Base-by-base conservation (phyloP, 352 stramenopile species). In the Phytopythium boreale region DNA sequence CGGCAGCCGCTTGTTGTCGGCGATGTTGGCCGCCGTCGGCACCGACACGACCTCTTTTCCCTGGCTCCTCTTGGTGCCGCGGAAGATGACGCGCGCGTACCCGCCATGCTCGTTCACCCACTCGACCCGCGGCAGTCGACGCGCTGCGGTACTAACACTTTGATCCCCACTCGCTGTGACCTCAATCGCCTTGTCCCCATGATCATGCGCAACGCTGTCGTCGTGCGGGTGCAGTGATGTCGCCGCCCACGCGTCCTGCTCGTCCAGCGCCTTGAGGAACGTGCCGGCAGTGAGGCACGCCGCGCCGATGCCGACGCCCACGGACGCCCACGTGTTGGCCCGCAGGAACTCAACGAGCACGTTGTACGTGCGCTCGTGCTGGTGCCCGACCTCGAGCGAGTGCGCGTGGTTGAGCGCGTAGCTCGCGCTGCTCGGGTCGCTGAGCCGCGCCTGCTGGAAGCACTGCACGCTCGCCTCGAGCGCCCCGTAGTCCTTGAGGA, bases 391-490 rank as follows among this genome's bases (percentile, higher is more conserved):
- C 50, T 92, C 85, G 19, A 92, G 58, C 8, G 70, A 74, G 65
- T 94, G 85, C 3, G 80, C 77, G 27, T 81, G 73, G 46, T 92
- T 92, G 22, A 94, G 69, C 11, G 72, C 85, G 58, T 91, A 92
- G 37, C 78, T 72, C 24, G 82, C 71, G 64, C 68, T 87, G n/a
- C 61, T 55, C 0, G 77, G 72, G 26, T 76, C 69, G 12, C 75
- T 67, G 5, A 53, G 19, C n/a, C 83, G 66, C 0, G 82, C 77
- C 26, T 79, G 71, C 31, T 83, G 70, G 60, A 90, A 92, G 64
- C 83, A 92, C 19, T 24, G 37, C 15, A 90, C 70, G 34, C 73
- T 78, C 6, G 79, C 70, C 12, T 88, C 73, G 20, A 92, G 37
- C 11, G 69, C 83, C 0, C 85, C 66, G 63, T 78, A 83, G 47